Evolutionary conservation across 306 rosid species (phyloP), one percentile per base, ranked within the genome.

Genomic region (Fragaria ananassa): DNA sequence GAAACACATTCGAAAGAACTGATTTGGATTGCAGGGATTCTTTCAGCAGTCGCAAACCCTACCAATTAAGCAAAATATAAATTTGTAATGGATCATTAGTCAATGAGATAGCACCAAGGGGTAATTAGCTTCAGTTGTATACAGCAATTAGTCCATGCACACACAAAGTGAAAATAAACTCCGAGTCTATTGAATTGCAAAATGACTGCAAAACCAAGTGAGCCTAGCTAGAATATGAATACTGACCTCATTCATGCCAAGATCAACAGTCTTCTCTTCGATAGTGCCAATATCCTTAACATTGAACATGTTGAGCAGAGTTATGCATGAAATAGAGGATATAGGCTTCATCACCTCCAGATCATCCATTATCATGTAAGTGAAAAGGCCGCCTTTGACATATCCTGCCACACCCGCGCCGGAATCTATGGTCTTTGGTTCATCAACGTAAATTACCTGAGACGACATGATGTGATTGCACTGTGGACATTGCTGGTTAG

Each of bases 311-410:
- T 29, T 29, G 31, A 1, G 2, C 31, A 29, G 31, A 29, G 31
- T 29, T 29, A 29, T 29, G 31, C 31, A 29, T 29, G 31, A 29
- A 29, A 29, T 21, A 8, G 57, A 25, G 5, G 82, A 74, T 18
- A 53, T 15, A 3, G 86, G 80, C 27, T 41, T 75, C 27, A 83
- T 75, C 27, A 83, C 83, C 3, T 13, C 50, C 1, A 79, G 54
- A 56, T 83, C 71, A 70, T 79, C 83, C 78, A 64, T 79, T 41
- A 79, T 80, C 81, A 83, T 75, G 57, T 75, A 79, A 1, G 72
- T 78, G 1, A 66, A 74, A 25, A 10, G 45, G 45, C 10, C 0
- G 8, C 64, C 75, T 72, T 25, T 67, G 15, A 82, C 72, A 34
- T 21, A 74, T 14, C 75, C 78, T 17, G 60, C 11, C 8, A 25